Evolutionary conservation across 2,329 filamentous ascomycete genomes (phyloP).

Genomic region (Westerdykella aurantiaca): DNA sequence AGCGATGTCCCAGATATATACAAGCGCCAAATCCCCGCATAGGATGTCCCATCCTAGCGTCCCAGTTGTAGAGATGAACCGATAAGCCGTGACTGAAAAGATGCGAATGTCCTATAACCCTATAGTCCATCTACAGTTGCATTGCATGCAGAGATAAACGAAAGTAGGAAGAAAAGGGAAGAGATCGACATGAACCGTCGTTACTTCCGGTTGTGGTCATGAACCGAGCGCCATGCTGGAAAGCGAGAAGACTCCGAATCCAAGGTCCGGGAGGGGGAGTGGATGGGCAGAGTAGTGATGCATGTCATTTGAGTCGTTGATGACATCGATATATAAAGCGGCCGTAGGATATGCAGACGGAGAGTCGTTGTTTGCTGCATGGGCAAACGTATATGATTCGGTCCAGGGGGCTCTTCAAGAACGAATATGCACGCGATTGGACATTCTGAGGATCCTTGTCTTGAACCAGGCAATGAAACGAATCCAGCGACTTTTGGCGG

Average conservation of each 20-base stretch:
- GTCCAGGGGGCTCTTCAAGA: background rate
- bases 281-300: background rate
- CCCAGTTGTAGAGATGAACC: background rate
- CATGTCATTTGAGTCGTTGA: conserved; percentile 1
- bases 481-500: conserved; percentile 45
- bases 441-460: conserved; percentile 50
- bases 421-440: conserved; percentile 14
- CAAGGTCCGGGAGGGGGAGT: too few relatives aligned
- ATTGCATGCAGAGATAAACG: background rate
- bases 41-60: too few relatives aligned
- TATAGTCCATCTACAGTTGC: too few relatives aligned
- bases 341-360: too few relatives aligned
- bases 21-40: too few relatives aligned
- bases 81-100: conserved; percentile 8
- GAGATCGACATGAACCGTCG: background rate
- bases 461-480: conserved; percentile 53
- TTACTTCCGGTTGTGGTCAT: background rate
- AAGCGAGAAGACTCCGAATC: background rate
- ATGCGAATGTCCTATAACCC: background rate
- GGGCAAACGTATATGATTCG: too few relatives aligned
- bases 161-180: background rate
- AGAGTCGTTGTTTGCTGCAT: too few relatives aligned
- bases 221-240: background rate
- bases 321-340: too few relatives aligned
- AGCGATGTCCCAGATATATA: too few relatives aligned